These are phyloP conservation scores for Zygosaccharomyces bailii DNA, from an alignment of 805 yeast species.

Conservation along the genomic window DNA sequence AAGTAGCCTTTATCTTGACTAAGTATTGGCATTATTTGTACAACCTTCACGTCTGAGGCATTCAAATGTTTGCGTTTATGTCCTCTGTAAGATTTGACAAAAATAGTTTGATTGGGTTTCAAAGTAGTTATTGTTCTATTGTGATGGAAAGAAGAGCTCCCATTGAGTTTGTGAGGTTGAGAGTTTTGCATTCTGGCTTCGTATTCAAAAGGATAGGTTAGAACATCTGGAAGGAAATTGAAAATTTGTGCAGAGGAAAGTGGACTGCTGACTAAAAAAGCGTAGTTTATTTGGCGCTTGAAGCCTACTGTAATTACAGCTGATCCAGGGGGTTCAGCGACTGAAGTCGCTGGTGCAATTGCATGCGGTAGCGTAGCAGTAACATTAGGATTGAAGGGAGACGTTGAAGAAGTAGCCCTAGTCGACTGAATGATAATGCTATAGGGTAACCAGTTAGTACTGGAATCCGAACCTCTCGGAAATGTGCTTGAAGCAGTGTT, in stretches of 20 bases:
- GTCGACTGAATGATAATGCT: conserved; percentile 18
- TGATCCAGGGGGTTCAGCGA: conserved; percentile 31
- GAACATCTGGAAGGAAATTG: conserved; percentile 66
- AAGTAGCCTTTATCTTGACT: conserved; percentile 55
- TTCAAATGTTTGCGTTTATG: neutral
- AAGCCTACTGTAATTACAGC: conserved; percentile 40
- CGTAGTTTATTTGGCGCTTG: conserved; percentile 70
- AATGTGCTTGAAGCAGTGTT: conserved; percentile 24
- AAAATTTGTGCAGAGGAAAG: conserved; percentile 70
- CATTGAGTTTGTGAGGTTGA: conserved; percentile 7
- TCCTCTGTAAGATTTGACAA: neutral
- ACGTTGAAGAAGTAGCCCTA: conserved; percentile 37
- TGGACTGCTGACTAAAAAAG: conserved; percentile 77
- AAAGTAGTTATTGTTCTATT: conserved; percentile 7
- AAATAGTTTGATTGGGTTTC: conserved; percentile 2
- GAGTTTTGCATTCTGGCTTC: conserved; percentile 4
- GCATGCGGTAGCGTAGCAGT: conserved; percentile 41
- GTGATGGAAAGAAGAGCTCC: neutral
- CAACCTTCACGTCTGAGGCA: conserved; percentile 39
- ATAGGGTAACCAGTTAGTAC: conserved; percentile 25
- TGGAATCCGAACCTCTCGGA: conserved; percentile 7
- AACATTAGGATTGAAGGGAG: conserved; percentile 36
- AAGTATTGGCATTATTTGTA: conserved; percentile 73
- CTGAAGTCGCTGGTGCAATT: conserved; percentile 36
- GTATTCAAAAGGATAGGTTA: conserved; percentile 57